phyloP scores from a whole-genome alignment of 2,329 filamentous ascomycete species.

The Colletotrichum salicis region DNA sequence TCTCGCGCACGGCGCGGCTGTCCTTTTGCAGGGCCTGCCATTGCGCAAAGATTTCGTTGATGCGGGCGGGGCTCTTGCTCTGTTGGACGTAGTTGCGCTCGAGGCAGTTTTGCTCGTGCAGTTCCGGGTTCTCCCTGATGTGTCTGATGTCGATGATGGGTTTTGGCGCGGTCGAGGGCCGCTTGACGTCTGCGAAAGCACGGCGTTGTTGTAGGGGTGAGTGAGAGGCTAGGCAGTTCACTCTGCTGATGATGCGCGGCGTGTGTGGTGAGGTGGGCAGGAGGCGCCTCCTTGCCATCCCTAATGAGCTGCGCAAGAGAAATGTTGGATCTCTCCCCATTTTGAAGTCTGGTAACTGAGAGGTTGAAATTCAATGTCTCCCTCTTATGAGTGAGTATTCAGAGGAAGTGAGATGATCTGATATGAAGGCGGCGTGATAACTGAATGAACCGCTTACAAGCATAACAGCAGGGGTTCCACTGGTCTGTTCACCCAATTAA shows the following conservation, averaged over 20 bases:
- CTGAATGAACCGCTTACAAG: slow-evolving; percentile 18
- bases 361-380: not conserved
- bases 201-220: slow-evolving; percentile 11
- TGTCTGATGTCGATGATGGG: slow-evolving; percentile 85
- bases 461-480: slow-evolving; percentile 3
- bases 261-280: not conserved
- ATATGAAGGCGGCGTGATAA: not conserved
- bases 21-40: slow-evolving; percentile 71
- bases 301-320: slow-evolving; percentile 2
- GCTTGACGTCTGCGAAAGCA: slow-evolving; percentile 44
- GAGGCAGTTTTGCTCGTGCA: slow-evolving; percentile 85
- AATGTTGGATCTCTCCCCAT: slow-evolving; percentile 14
- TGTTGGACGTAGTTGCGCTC: slow-evolving; percentile 82
- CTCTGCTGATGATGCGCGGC: not conserved
- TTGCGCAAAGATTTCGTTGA: slow-evolving; percentile 64
- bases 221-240: not conserved
- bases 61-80: slow-evolving; percentile 64
- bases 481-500: not conserved
- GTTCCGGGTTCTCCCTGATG: slow-evolving; percentile 84
- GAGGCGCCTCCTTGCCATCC: not conserved
- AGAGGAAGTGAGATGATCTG: not conserved
- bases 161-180: slow-evolving; percentile 80
- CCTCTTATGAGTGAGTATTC: not conserved
- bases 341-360: not conserved
- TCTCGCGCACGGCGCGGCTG: slow-evolving; percentile 70